Evolutionary conservation across 1,139 yeast species (phyloP).

Genomic region (Saccharomyces pastorianus): DNA sequence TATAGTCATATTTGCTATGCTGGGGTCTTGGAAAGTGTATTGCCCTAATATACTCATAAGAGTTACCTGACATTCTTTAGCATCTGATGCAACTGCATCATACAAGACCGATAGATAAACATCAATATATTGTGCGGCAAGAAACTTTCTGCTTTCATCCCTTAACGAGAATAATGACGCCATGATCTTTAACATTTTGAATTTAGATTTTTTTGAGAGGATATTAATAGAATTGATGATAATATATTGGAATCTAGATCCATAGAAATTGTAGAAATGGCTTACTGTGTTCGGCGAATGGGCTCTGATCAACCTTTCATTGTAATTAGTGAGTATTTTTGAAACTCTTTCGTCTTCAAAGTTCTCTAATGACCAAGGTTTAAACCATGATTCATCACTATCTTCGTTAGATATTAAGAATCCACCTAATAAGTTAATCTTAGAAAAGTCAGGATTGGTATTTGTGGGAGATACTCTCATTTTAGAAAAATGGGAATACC

Average conservation of each 20-base stretch:
- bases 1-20: constrained; percentile 63
- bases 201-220: constrained; percentile 61
- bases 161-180: constrained; percentile 65
- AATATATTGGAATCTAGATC: constrained; percentile 73
- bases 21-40: constrained; percentile 79
- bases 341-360: constrained; percentile 33
- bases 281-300: constrained; percentile 18
- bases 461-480: constrained; percentile 8
- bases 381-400: constrained; percentile 20
- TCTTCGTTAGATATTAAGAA: constrained; percentile 22
- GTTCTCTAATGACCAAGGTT: constrained; percentile 25
- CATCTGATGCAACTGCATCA: constrained; percentile 50
- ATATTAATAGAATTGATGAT: constrained; percentile 39
- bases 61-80: constrained; percentile 77
- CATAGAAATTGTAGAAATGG: constrained; percentile 39
- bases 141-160: constrained; percentile 46
- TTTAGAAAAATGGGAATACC: constrained; percentile 18
- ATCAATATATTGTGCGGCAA: constrained; percentile 76
- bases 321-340: constrained; percentile 38
- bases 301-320: constrained; percentile 37
- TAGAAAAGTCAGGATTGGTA: constrained; percentile 14
- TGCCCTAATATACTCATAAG: constrained; percentile 71
- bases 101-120: constrained; percentile 75
- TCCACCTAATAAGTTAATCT: constrained; percentile 24
- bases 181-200: constrained; percentile 57